Evolutionary conservation across 192 early-diverging fungal species (phyloP), one percentile per base, ranked within the genome.

Genomic region (Backusella circina): DNA sequence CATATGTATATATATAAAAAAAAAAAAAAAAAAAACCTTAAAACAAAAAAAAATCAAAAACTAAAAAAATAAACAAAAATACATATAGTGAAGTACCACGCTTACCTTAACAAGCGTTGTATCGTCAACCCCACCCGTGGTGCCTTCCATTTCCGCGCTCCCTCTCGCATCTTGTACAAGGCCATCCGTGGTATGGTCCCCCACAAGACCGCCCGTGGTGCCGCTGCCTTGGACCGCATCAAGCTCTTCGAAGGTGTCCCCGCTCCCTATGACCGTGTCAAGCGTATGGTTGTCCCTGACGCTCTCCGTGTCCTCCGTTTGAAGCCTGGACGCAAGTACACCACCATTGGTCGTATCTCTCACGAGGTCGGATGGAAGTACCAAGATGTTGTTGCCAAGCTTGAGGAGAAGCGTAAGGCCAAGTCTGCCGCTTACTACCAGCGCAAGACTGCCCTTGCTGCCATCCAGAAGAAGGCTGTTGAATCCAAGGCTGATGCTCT

Each of bases 241-340:
- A 98, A 98, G 95, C 93, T 98, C 85, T 99, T 99, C 76, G 98
- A 99, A 87, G 98, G 96, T 88, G 91, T 98, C 74, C 97, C 98
- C 70, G 89, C 98, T 80, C 96, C 96, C 32, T 99, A 97, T 82
- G 97, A 98, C 91, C 93, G 91, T 86, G 84, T 90, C 82, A 98
- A 99, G 93, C 95, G 96, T 85, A 90, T 98, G 87, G 98, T 99
- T 77, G 91, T 98, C 76, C 98, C 98, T 84, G 89, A 89, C 74
- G 98, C 98, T 67, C 94, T 99, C 77, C 96, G 97, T 81, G 95
- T 99, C 78, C 91, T 99, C 83, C 93, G 94, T 86, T 90, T 99
- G 61, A 92, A 93, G 89, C 97, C 97, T 75, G 96, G 95, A 72
- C 95, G 98, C 90, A 98, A 99, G 93, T 99, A 90, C 94, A 94